Percentiles rank a stretch among this genome's conserved stretches.
Evolutionary conservation across 345 rosid genomes (phyloP).

Genomic region (Mercurialis annua): DNA sequence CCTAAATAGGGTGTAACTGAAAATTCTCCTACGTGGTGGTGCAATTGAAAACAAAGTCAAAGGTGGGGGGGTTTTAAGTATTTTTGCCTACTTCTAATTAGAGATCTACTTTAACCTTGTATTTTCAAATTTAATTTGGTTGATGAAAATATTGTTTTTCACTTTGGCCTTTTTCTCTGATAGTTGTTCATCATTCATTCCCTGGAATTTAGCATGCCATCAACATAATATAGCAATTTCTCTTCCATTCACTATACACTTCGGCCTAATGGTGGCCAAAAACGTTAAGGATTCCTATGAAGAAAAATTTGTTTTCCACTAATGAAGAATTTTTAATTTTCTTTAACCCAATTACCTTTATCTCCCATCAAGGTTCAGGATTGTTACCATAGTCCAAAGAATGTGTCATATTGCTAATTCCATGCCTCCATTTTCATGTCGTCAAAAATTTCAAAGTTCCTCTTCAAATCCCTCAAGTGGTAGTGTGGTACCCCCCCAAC

Average conservation of each 20-base stretch:
- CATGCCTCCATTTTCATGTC: background rate
- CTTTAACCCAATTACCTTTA: background rate
- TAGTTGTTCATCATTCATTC: background rate
- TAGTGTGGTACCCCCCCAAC: background rate
- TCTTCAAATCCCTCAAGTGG: background rate
- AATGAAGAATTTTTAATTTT: too few relatives aligned
- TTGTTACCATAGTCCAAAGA: background rate
- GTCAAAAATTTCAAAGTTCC: background rate
- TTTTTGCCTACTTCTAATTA: too few relatives aligned
- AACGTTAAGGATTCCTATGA: too few relatives aligned
- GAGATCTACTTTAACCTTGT: background rate
- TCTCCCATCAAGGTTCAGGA: background rate
- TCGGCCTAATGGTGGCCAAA: too few relatives aligned
- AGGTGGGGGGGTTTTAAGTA: too few relatives aligned
- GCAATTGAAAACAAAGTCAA: too few relatives aligned
- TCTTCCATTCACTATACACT: too few relatives aligned
- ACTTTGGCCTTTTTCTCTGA: background rate
- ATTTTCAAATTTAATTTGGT: too few relatives aligned
- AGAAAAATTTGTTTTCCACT: too few relatives aligned
- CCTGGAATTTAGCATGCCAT: background rate
- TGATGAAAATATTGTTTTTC: background rate
- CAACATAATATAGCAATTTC: background rate
- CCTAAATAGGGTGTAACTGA: too few relatives aligned
- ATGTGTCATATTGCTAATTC: background rate
- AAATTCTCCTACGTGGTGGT: too few relatives aligned